These are phyloP conservation scores for Aspergillus bombycis DNA, from an alignment of 2,329 filamentous ascomycete genomes.

Conservation along the genomic window DNA sequence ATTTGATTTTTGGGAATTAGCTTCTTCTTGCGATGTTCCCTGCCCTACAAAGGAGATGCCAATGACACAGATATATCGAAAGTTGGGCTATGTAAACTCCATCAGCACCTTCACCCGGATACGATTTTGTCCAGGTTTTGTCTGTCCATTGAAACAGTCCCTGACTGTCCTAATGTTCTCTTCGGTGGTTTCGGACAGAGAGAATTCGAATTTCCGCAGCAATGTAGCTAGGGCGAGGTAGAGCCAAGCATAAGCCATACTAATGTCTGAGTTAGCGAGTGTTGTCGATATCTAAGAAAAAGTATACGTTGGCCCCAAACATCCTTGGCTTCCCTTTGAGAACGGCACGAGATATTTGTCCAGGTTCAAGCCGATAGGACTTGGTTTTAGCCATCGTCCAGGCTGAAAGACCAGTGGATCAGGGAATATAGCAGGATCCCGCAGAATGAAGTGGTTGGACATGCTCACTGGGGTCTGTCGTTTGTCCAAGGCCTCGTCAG, in stretches of 20 bases:
- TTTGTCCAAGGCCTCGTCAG: neutral
- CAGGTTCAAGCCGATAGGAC: slow-evolving; percentile 17
- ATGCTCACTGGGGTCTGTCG: slow-evolving; percentile 24
- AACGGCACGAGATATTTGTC: slow-evolving; percentile 30
- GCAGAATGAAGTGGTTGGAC: slow-evolving; percentile 23
- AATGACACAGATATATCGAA: neutral
- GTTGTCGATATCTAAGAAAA: neutral
- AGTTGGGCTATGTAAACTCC: neutral
- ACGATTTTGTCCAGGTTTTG: slow-evolving; percentile 11
- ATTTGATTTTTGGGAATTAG: neutral
- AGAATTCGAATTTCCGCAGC: slow-evolving; percentile 31
- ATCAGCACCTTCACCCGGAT: slow-evolving; percentile 13
- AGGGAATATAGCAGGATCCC: slow-evolving; percentile 33
- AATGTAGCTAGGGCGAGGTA: slow-evolving; percentile 31
- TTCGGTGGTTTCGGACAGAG: slow-evolving; percentile 30
- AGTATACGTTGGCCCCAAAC: slow-evolving; percentile 32
- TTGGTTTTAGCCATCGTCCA: slow-evolving; percentile 34
- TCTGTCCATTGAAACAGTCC: slow-evolving; percentile 27
- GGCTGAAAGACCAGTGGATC: slow-evolving; percentile 32
- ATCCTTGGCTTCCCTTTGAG: slow-evolving; percentile 32
- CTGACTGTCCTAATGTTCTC: slow-evolving; percentile 31
- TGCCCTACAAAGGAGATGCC: neutral
- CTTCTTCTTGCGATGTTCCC: neutral
- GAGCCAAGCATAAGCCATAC: slow-evolving; percentile 22
- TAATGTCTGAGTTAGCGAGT: slow-evolving; percentile 1